phyloP scores from a whole-genome alignment of 306 rosid genomes.

The Cyamopsis tetragonoloba region DNA sequence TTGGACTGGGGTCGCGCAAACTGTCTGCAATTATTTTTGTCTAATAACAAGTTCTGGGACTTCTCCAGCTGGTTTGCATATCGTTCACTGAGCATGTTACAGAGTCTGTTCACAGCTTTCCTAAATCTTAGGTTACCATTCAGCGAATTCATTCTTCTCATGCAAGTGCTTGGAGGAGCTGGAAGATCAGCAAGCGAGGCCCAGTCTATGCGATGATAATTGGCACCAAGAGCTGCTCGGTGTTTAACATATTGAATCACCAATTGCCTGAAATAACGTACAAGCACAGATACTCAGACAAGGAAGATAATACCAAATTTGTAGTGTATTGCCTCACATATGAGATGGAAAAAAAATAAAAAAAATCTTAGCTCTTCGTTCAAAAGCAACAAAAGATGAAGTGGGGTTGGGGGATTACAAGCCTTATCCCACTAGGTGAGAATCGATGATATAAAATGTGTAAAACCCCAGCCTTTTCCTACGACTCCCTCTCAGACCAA shows the following conservation, averaged over 20 bases:
- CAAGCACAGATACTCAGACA: conserved; percentile 19
- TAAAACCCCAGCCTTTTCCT: too few species aligned
- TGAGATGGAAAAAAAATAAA: neutral
- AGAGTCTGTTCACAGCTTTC: conserved; percentile 74
- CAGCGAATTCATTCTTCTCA: conserved; percentile 64
- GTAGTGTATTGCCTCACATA: neutral
- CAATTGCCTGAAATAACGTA: conserved; percentile 60
- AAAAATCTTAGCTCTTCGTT: conserved; percentile 10
- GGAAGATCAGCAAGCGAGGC: conserved; percentile 68
- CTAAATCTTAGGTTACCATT: conserved; percentile 53
- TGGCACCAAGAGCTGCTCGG: conserved; percentile 77
- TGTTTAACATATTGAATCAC: conserved; percentile 76
- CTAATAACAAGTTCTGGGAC: conserved; percentile 35
- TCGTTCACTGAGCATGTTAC: conserved; percentile 69
- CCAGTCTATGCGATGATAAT: conserved; percentile 71
- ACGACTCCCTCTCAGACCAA: too few species aligned
- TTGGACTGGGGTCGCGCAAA: conserved; percentile 35
- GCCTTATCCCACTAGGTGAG: too few species aligned
- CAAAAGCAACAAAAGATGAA: neutral
- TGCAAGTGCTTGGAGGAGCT: conserved; percentile 64
- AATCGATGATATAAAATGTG: too few species aligned
- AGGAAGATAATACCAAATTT: conserved; percentile 11
- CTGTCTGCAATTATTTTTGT: conserved; percentile 44
- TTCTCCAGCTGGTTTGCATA: conserved; percentile 59
- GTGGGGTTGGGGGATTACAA: too few species aligned